Percentiles rank a stretch among this genome's conserved stretches.
These are phyloP conservation scores for Kwoniella botswanensis DNA, from an alignment of 768 basidiomycete species.

Conservation along the genomic window DNA sequence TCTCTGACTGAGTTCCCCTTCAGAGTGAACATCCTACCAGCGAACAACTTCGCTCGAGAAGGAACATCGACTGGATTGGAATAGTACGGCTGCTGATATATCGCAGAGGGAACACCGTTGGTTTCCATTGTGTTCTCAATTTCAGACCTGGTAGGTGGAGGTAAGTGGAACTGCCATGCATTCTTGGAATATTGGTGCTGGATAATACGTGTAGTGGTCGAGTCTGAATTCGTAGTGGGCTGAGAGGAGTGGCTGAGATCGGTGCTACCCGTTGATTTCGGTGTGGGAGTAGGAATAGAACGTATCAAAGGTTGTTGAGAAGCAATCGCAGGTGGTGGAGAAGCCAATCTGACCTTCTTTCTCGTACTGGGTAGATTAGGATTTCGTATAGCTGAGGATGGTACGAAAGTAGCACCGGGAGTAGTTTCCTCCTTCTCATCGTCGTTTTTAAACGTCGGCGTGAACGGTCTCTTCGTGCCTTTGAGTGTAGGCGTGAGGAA, in stretches of 20 bases:
- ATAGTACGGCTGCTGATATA: conserved; percentile 82
- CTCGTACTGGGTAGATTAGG: conserved; percentile 19
- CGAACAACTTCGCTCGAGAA: conserved; percentile 72
- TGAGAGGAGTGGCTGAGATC: conserved; percentile 11
- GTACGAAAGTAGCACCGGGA: conserved; percentile 11
- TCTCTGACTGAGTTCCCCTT: conserved; percentile 68
- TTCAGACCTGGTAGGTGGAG: conserved; percentile 25
- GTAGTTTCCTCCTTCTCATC: conserved; percentile 5
- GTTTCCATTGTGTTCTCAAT: conserved; percentile 57
- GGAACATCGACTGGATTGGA: conserved; percentile 75
- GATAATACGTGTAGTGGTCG: conserved; percentile 9
- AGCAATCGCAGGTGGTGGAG: conserved; percentile 25
- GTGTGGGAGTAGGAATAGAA: conserved; percentile 3
- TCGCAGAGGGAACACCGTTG: conserved; percentile 62
- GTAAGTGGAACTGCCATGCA: conserved; percentile 32
- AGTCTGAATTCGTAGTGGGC: conserved; percentile 22
- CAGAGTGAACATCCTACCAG: conserved; percentile 74
- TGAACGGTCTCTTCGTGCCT: conserved; percentile 19
- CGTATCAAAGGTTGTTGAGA: conserved; percentile 23
- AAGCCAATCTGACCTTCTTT: conserved; percentile 47
- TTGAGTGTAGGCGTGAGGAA: conserved; percentile 10
- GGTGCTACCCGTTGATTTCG: conserved; percentile 9
- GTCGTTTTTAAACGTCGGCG: conserved; percentile 23
- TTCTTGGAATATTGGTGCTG: conserved; percentile 23
- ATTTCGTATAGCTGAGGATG: conserved; percentile 12